A percentile compares a stretch with the other conserved stretches of the same genome.
These are phyloP conservation scores for Botrytis paeoniae DNA, from an alignment of 2,329 filamentous ascomycete genomes.

Conservation along the genomic window DNA sequence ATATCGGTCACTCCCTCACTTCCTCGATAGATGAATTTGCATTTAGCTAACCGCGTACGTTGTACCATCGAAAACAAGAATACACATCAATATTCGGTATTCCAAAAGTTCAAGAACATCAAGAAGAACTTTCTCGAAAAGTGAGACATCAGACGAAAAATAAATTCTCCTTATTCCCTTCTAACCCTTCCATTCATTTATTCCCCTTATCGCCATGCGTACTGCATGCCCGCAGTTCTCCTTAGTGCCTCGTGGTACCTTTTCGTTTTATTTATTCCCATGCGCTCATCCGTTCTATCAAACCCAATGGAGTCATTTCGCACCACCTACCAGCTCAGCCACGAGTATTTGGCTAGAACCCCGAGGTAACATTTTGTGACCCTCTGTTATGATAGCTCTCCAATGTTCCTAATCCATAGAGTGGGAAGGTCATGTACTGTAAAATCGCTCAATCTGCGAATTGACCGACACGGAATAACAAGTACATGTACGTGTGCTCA, in stretches of 20 bases:
- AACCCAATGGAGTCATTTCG: neutral
- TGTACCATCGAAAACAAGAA: neutral
- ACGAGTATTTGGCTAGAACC: neutral
- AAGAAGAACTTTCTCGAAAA: neutral
- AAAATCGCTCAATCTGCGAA: neutral
- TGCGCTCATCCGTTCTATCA: neutral
- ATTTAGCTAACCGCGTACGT: neutral
- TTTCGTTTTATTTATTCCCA: neutral
- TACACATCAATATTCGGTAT: neutral
- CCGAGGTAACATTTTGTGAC: neutral
- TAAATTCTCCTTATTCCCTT: neutral
- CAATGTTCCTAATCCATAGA: neutral
- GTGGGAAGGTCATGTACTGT: neutral
- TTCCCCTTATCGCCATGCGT: neutral
- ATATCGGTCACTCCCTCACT: neutral
- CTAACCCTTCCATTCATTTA: neutral
- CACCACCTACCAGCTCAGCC: neutral
- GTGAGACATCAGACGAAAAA: conserved; percentile 10
- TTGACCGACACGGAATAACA: neutral
- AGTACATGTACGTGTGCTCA: neutral
- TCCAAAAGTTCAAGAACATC: neutral
- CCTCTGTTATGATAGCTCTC: neutral
- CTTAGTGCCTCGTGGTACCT: neutral
- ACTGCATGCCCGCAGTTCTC: neutral
- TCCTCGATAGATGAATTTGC: neutral